Percentiles rank a stretch among this genome's conserved stretches.
Evolutionary conservation across 2,329 filamentous ascomycete genomes (phyloP).

Genomic region (Aschersonia sp.): DNA sequence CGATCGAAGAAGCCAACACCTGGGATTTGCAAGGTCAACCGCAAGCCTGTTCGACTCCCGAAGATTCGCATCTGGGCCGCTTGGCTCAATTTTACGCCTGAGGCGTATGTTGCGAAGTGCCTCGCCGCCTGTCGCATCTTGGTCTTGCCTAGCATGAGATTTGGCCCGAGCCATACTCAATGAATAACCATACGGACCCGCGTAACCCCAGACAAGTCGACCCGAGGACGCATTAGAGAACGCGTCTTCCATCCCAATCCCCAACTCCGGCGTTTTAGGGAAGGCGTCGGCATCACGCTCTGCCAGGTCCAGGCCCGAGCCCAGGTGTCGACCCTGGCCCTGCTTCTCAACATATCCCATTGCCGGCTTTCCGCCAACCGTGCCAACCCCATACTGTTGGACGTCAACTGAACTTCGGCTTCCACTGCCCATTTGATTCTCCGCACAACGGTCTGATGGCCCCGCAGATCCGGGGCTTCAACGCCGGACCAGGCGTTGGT

Average conservation of each 20-base stretch:
- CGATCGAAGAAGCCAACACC: no score
- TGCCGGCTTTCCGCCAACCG: neutral
- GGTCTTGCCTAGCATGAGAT: neutral
- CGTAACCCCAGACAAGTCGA: constrained; percentile 5
- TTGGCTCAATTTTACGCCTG: no score
- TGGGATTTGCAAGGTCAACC: no score
- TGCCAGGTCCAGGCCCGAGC: neutral
- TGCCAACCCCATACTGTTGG: no score
- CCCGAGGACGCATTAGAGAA: constrained; percentile 15
- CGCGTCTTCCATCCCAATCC: neutral
- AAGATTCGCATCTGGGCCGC: no score
- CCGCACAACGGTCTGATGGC: constrained; percentile 13
- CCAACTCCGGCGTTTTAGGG: neutral
- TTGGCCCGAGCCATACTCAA: constrained; percentile 4
- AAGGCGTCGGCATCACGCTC: neutral
- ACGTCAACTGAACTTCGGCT: no score
- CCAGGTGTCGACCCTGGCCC: neutral
- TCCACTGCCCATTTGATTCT: no score
- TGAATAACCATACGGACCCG: constrained; percentile 7
- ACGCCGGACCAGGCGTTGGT: constrained; percentile 20
- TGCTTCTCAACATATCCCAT: neutral
- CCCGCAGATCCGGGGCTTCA: constrained; percentile 23
- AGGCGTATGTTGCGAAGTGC: no score
- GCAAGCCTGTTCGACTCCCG: no score
- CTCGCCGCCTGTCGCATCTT: neutral